Base-by-base conservation (phyloP, 148 eudicot species). In the Amaranthus hypochondriacus region DNA sequence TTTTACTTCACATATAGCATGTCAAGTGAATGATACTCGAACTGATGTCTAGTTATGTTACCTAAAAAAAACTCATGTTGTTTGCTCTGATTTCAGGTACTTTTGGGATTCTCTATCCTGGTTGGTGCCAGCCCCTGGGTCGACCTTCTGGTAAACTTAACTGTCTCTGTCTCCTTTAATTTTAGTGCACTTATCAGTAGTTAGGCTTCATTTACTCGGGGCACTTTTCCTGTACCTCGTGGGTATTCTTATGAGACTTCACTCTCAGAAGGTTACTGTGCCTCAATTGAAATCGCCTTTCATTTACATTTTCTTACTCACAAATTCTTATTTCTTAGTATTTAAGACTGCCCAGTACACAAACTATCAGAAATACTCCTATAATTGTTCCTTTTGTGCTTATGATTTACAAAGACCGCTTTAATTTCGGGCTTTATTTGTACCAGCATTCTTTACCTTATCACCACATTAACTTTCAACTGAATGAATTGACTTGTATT, bases 91-190 rank as follows among this genome's bases (percentile, higher is more conserved):
- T 54, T 83, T 66, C 88, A 94, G 98, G 97, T 94, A 61, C 96
- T 94, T 77, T 72, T 94, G 83, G 97, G 97, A 65, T 92, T 94
- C 80, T 92, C 97, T 68, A 87, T 92, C 73, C 97, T 92, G 78
- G 96, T 94, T 84, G 98, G 98, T 74, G 93, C 97, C 79, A 94
- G 96, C 82, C 87, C 97, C 21, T 94, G 98, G 98, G 97, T 89
- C 73, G 98, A 94, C 84, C 86, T 94, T 67, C 82, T 94, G 93
- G 98, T 94, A 85, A 59, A 28, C 39, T 28, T 5, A 13, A 42
- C 47, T 70, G 48, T 59, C 59, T 57, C 54, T 64, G 9, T 13
- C 15, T 2, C 72, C 14, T 67, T 54, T 52, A 13, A 15, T 18
- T 3, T 11, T 60, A 9, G 44, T 75, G 69, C 75, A 7, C 28